phyloP scores from a whole-genome alignment of 139 green algal species.

The Eudorina sp. region DNA sequence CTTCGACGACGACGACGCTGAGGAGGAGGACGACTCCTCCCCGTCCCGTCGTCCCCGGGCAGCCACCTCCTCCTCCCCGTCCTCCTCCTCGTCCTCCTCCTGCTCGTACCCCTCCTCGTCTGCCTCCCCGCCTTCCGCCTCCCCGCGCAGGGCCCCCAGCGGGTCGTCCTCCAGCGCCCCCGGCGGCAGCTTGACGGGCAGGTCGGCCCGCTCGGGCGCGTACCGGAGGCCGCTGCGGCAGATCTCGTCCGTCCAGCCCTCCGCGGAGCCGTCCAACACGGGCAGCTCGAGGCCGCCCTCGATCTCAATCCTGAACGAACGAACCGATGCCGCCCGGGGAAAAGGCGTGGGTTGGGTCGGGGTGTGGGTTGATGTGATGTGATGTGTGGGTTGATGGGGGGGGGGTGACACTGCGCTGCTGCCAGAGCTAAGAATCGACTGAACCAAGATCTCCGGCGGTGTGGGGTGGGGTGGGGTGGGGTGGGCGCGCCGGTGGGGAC shows the following conservation, averaged over 20 bases:
- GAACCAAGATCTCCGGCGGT: too few relatives aligned
- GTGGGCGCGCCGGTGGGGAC: too few relatives aligned
- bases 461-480: too few relatives aligned
- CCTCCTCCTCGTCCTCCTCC: background rate
- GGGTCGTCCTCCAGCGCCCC: background rate
- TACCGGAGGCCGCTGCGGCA: conserved; percentile 24
- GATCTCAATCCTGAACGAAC: conserved; percentile 77
- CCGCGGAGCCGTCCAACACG: conserved; percentile 87
- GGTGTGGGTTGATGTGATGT: too few relatives aligned
- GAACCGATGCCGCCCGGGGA: too few relatives aligned
- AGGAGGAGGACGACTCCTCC: too few relatives aligned
- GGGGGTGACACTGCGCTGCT: too few relatives aligned
- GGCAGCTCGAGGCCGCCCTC: conserved; percentile 83
- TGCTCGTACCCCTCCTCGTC: background rate
- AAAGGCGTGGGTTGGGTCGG: too few relatives aligned
- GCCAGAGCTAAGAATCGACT: too few relatives aligned
- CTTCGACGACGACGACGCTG: too few relatives aligned
- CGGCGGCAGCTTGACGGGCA: background rate
- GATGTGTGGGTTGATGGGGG: too few relatives aligned
- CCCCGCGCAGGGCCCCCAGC: background rate
- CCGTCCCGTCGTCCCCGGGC: background rate
- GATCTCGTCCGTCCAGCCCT: conserved; percentile 53
- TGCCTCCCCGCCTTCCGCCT: background rate
- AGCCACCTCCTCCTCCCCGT: background rate
- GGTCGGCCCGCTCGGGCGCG: background rate